Evolutionary conservation across 495 filamentous ascomycete species (phyloP), one percentile per base, ranked within the genome.

Genomic region (Penicillium argentinense): DNA sequence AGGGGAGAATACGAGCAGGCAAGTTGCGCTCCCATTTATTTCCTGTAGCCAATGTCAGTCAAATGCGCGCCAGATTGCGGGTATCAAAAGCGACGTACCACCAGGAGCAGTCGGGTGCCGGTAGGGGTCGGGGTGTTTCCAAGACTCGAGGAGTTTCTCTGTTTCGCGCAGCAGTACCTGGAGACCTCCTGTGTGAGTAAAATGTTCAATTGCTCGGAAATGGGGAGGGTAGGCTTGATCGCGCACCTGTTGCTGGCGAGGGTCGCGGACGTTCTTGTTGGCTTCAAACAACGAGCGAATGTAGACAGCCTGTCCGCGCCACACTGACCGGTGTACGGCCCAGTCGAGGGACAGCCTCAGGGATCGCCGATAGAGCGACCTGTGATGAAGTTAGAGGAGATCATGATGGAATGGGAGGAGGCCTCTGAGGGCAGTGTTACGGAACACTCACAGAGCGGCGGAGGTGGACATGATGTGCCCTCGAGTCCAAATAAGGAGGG

Each of bases 81-180:
- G 28, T 9, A 18, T 44, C 14, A 33, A 21, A 37, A 9, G n/a
- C 42, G n/a, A 63, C 81, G 55, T 78, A 95, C 93, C 93, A 79
- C 93, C 93, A 13, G 93, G 93, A 9, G 93, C 92, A 13, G 89
- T 92, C 6, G 93, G 93, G 38, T 83, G 79, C 45, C 76, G 68
- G 62, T 96, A 97, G 22, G 92, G 90, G 63, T 99, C 93, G 3
- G 93, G 93, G 62, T 99, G 95, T 67, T 97, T 97, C 91, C 91
- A 99, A 57, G 81, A 87, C 57, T 96, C 83, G 49, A 99, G 68
- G 42, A 96, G 60, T 45, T 85, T 83, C 67, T 97, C 93, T 23
- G 95, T 88, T 67, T 96, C 89, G 51, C 84, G 79, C 34, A 97
- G 72, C 38, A 99, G 61, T 18, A 78, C 81, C 92, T 97, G 30